Base-by-base conservation (phyloP, 306 rosid species). In the Citrullus mucosospermus region DNA sequence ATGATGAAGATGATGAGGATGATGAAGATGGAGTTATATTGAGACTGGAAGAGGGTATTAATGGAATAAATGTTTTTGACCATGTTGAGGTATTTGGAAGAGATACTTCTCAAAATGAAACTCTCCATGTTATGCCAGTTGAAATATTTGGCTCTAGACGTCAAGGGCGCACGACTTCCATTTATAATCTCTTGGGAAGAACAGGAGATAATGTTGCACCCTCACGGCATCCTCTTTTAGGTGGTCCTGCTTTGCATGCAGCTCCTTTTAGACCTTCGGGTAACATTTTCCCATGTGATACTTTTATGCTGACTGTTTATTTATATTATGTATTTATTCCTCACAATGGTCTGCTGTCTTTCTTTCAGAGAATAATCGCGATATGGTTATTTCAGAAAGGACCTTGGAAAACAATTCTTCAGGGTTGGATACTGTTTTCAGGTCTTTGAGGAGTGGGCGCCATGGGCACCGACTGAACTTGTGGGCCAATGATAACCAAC, bases 141-240 rank as follows among this genome's bases (percentile, higher is more conserved):
- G 98, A 94, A 85, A 96, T 89, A 83, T 92, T 94, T 83, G 98
- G 96, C 78, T 94, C 98, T 51, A 94, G 98, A 79, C 93, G 98
- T 77, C 93, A 92, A 58, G 98, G 97, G 71, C 88, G 97, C 25
- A 92, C 98, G 34, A 94, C 98, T 76, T 94, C 98, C 76, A 94
- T 94, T 75, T 94, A 94, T 87, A 94, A 87, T 87, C 97, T 94
- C 63, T 84, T 94, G 87, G 98, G 98, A 36, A 89, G 98, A 82
- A 84, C 87, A 22, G 93, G 97, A 75, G 98, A 94, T 82, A 88
- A 70, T 83, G 87, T 92, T 41, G 84, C 92, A 55, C 94, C 97
- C 73, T 86, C 93, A 34, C 86, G 89, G 41, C 98, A 94, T 88
- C 98, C 98, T 75, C 97, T 94, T 80, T 79, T 94, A 86, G 91